Conservation (phyloP, 73 alveolate species). For the Paramecium primaurelia region DNA sequence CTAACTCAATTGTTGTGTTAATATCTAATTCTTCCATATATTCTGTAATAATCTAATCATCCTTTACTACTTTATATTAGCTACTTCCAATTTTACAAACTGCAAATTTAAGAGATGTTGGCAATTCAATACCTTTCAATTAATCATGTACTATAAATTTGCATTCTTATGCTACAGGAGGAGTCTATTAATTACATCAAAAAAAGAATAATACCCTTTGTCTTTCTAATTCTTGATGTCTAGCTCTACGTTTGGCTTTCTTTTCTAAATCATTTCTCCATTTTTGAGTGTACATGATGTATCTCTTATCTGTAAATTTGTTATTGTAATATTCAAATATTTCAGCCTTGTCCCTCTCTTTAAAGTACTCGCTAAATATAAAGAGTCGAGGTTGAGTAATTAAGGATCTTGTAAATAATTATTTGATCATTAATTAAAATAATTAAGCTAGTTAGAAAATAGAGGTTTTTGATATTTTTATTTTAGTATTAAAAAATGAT, state of each 20-base stretch:
- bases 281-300: background rate
- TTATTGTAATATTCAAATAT: background rate
- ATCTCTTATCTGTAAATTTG: background rate
- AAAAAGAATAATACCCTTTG: background rate
- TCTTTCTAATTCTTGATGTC: conserved; percentile 6
- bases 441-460: background rate
- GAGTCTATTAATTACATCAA: background rate
- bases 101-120: conserved; percentile 69
- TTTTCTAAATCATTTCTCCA: conserved; percentile 27
- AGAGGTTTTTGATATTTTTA: background rate
- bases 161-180: background rate
- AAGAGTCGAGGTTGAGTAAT: background rate
- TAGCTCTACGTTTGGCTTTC: conserved; percentile 24
- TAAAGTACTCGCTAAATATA: conserved; percentile 29
- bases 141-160: conserved; percentile 21
- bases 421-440: conserved; percentile 3
- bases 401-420: background rate
- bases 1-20: conserved; percentile 69
- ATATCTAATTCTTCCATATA: conserved; percentile 63
- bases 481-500: background rate
- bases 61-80: conserved; percentile 73
- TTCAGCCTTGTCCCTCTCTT: conserved; percentile 16
- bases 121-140: background rate
- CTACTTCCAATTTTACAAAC: conserved; percentile 63
- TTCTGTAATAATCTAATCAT: conserved; percentile 69